phyloP scores from a whole-genome alignment of 1,284 basidiomycete species.

The Fomitopsis palustris region DNA sequence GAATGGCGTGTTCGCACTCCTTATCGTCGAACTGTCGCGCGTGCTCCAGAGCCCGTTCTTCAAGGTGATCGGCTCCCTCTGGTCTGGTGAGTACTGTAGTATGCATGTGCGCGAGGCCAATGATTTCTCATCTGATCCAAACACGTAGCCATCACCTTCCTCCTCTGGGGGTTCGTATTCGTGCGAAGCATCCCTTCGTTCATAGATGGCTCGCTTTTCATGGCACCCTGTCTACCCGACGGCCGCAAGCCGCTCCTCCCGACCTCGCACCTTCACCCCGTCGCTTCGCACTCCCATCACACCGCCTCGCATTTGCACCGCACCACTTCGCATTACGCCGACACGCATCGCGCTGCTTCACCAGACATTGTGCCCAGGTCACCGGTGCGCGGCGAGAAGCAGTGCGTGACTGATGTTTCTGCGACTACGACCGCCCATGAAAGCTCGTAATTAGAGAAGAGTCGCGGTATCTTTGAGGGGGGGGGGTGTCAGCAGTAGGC shows the following conservation, averaged over 20 bases:
- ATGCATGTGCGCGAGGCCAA: not conserved
- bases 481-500: too few species aligned
- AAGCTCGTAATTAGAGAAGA: not conserved
- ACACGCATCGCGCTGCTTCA: not conserved
- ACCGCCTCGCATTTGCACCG: not conserved
- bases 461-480: too few species aligned
- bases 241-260: slow-evolving; percentile 1
- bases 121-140: slow-evolving; percentile 23
- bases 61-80: slow-evolving; percentile 27
- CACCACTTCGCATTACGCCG: not conserved
- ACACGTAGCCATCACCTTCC: slow-evolving; percentile 35
- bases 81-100: slow-evolving; percentile 22
- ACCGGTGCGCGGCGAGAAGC: not conserved
- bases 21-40: slow-evolving; percentile 41
- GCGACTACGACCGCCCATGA: not conserved
- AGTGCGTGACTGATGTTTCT: not conserved
- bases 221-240: slow-evolving; percentile 36
- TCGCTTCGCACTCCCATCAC: not conserved
- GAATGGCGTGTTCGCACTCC: slow-evolving; percentile 43
- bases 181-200: slow-evolving; percentile 36
- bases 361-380: not conserved
- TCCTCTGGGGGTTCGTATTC: slow-evolving; percentile 44
- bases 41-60: slow-evolving; percentile 41
- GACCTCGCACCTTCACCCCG: not conserved
- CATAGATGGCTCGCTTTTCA: slow-evolving; percentile 43